These are phyloP conservation scores for Fusarium sp. DNA, from an alignment of 2,329 filamentous ascomycete species.

Conservation along the genomic window DNA sequence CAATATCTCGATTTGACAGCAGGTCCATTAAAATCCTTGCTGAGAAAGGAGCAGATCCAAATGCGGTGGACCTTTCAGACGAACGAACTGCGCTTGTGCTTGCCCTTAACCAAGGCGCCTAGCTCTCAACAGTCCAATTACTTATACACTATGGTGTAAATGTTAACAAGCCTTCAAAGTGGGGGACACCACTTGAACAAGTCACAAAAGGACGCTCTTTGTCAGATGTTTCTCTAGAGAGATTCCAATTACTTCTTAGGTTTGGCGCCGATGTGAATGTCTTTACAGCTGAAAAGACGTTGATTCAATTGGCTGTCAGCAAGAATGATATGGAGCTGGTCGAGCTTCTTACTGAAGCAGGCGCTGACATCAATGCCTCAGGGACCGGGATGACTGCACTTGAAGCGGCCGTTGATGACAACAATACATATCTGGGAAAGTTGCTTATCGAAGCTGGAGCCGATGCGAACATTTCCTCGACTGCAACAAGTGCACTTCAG, in stretches of 20 bases:
- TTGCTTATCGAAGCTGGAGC: not conserved
- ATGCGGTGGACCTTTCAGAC: rapidly evolving
- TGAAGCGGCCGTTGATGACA: rapidly evolving
- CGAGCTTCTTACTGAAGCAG: rapidly evolving
- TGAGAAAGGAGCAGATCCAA: conserved; percentile 33
- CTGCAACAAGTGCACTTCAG: rapidly evolving
- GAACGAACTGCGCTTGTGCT: rapidly evolving
- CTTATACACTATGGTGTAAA: rapidly evolving
- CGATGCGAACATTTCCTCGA: rapidly evolving
- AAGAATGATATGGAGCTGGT: too few species aligned
- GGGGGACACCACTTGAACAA: not conserved
- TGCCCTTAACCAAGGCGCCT: rapidly evolving
- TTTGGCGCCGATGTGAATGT: too few species aligned
- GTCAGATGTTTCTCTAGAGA: rapidly evolving
- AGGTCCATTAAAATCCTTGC: rapidly evolving
- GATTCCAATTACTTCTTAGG: not conserved
- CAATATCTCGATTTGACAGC: rapidly evolving
- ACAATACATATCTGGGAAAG: not conserved
- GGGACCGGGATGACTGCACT: rapidly evolving
- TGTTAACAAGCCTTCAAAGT: rapidly evolving
- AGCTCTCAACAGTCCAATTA: rapidly evolving
- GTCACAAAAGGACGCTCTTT: rapidly evolving
- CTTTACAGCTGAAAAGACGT: too few species aligned
- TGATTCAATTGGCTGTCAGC: too few species aligned
- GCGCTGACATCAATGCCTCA: not conserved